Conservation (phyloP, 805 yeast genomes). For the Wickerhamiella qilinensis region DNA sequence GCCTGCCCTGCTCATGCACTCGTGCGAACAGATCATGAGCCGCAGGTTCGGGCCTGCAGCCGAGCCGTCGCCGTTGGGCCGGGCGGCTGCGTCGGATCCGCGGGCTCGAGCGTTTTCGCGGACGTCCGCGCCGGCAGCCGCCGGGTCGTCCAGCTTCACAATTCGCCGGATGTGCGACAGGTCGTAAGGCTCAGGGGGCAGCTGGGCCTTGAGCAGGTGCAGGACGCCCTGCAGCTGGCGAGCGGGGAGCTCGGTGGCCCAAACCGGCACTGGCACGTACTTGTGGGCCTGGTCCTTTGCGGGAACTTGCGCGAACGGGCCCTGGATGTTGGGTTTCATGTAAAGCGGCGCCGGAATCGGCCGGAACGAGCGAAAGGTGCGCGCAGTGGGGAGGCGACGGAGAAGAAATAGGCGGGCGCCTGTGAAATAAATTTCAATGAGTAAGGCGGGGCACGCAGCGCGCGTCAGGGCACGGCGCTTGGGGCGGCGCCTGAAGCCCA, state of each 20-base stretch:
- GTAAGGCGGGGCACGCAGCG: too few species aligned
- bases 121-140: not conserved
- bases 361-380: not conserved
- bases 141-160: conserved; percentile 15
- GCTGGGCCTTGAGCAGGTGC: conserved; percentile 13
- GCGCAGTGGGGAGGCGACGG: not conserved
- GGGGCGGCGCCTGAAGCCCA: too few species aligned
- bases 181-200: conserved; percentile 20
- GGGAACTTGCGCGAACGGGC: conserved; percentile 5
- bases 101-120: not conserved
- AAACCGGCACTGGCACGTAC: conserved; percentile 4
- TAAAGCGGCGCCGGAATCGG: too few species aligned
- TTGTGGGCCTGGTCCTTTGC: not conserved
- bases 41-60: too few species aligned
- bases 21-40: conserved; percentile 7
- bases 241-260: conserved; percentile 9
- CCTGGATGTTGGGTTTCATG: conserved; percentile 5
- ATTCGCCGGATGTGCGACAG: conserved; percentile 23
- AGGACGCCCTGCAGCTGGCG: conserved; percentile 8
- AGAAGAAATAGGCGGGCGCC: too few species aligned
- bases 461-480: too few species aligned
- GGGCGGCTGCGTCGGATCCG: too few species aligned
- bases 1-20: not conserved
- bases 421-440: too few species aligned
- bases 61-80: too few species aligned